These are phyloP conservation scores for Penicillium chermesinum DNA, from an alignment of 495 filamentous ascomycete genomes.

Conservation along the genomic window DNA sequence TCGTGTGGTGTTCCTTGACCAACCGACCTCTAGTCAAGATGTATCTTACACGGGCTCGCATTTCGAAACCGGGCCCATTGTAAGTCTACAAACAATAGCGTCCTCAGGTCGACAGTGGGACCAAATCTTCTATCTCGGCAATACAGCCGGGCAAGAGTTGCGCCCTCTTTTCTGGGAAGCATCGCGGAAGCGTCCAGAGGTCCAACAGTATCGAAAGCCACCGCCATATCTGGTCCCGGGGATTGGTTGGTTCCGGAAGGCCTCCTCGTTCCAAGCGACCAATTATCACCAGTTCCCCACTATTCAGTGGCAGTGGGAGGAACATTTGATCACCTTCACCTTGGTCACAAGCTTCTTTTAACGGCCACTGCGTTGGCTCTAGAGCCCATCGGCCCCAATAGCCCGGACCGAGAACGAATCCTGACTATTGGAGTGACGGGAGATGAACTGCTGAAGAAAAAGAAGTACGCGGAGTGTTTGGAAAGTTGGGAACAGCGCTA, in stretches of 20 bases:
- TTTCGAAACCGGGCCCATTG: conserved; percentile 51
- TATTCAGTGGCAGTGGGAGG: conserved; percentile 76
- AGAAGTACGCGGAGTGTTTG: conserved; percentile 76
- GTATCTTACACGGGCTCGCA: not conserved
- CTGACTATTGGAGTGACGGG: conserved; percentile 85
- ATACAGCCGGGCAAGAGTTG: conserved; percentile 48
- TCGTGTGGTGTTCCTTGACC: conserved; percentile 65
- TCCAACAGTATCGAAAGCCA: conserved; percentile 19
- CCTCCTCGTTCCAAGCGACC: conserved; percentile 21
- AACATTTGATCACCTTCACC: conserved; percentile 94
- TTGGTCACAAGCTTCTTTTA: conserved; percentile 91
- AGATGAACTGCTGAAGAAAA: conserved; percentile 77
- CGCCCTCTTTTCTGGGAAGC: conserved; percentile 27
- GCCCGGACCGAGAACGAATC: conserved; percentile 31
- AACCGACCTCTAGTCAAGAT: not conserved
- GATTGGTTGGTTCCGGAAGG: conserved; percentile 21
- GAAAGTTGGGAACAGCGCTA: conserved; percentile 74
- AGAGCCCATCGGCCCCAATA: conserved; percentile 33
- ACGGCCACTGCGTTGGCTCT: conserved; percentile 76
- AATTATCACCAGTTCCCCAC: conserved; percentile 28
- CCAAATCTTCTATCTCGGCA: conserved; percentile 60
- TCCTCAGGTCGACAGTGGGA: conserved; percentile 62
- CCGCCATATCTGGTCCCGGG: conserved; percentile 28
- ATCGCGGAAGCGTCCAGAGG: conserved; percentile 15
- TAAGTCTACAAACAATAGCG: conserved; percentile 63